Evolutionary conservation across 164 flowering plant genomes (phyloP).

Genomic region (Tetracentron sinense): DNA sequence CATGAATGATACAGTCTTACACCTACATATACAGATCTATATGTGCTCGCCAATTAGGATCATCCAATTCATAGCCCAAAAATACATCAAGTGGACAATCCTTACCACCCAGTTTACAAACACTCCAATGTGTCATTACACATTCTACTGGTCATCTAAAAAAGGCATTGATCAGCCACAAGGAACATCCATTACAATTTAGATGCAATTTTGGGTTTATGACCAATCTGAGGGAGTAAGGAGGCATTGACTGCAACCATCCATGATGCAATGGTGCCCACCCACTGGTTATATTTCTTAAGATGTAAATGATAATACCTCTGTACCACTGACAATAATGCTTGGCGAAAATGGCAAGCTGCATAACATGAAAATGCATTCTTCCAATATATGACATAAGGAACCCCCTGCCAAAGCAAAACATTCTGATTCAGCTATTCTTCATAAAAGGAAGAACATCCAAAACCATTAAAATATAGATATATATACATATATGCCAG

Average conservation of each 20-base stretch:
- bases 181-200: too few relatives aligned
- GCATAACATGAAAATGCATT: conserved; percentile 48
- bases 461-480: not conserved
- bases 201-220: not conserved
- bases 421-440: conserved; percentile 6
- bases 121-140: not conserved
- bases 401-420: conserved; percentile 65
- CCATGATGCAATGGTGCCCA: not conserved
- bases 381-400: conserved; percentile 87
- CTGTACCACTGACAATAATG: conserved; percentile 78
- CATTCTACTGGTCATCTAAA: not conserved
- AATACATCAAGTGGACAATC: not conserved
- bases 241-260: not conserved
- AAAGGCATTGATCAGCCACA: not conserved
- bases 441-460: not conserved
- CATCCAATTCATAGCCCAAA: not conserved
- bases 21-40: not conserved
- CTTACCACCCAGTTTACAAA: not conserved
- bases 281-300: not conserved
- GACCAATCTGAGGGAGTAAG: not conserved
- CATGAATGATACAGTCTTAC: not conserved
- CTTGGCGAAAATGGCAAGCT: conserved; percentile 79
- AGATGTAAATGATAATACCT: conserved; percentile 43
- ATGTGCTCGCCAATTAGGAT: not conserved
- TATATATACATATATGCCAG: too few relatives aligned